Percentiles rank a stretch among this genome's conserved stretches.
Conservation (phyloP, 192 early-diverging fungal species). For the Linnemannia zychae region DNA sequence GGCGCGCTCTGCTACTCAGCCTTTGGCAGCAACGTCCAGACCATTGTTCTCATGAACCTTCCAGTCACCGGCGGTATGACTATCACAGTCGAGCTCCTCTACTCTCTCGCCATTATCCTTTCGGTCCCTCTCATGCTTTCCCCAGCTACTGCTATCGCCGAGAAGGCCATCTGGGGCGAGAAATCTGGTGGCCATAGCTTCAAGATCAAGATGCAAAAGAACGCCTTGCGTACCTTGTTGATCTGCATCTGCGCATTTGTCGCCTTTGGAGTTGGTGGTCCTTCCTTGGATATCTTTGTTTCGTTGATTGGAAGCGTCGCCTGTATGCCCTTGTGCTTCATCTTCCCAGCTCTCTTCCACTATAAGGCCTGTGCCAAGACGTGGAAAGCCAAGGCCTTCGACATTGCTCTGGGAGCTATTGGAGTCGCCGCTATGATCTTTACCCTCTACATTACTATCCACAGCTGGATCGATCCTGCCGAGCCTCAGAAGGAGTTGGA, state of each 20-base stretch:
- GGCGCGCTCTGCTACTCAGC: constrained; percentile 71
- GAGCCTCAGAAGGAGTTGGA: constrained; percentile 11
- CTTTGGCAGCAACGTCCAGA: constrained; percentile 78
- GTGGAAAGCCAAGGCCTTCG: constrained; percentile 39
- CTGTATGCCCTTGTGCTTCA: constrained; percentile 80
- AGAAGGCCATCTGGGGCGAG: constrained; percentile 72
- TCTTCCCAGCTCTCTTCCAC: constrained; percentile 85
- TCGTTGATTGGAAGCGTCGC: constrained; percentile 85
- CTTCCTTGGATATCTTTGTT: constrained; percentile 81
- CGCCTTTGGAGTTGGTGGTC: constrained; percentile 70
- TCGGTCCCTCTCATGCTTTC: constrained; percentile 82
- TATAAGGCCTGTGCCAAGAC: constrained; percentile 62
- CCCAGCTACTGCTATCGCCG: constrained; percentile 79
- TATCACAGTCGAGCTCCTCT: constrained; percentile 73
- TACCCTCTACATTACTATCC: constrained; percentile 73
- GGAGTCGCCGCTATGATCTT: constrained; percentile 75
- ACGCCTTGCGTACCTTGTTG: constrained; percentile 69
- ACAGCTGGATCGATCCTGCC: constrained; percentile 61
- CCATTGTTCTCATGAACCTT: constrained; percentile 80
- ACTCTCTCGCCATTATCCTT: constrained; percentile 81
- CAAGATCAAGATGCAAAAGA: constrained; percentile 84
- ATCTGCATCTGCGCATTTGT: constrained; percentile 70
- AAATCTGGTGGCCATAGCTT: constrained; percentile 61
- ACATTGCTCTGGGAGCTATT: constrained; percentile 72
- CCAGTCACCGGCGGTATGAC: constrained; percentile 68